phyloP scores from a whole-genome alignment of 495 filamentous ascomycete genomes.

The Neurospora sp. region DNA sequence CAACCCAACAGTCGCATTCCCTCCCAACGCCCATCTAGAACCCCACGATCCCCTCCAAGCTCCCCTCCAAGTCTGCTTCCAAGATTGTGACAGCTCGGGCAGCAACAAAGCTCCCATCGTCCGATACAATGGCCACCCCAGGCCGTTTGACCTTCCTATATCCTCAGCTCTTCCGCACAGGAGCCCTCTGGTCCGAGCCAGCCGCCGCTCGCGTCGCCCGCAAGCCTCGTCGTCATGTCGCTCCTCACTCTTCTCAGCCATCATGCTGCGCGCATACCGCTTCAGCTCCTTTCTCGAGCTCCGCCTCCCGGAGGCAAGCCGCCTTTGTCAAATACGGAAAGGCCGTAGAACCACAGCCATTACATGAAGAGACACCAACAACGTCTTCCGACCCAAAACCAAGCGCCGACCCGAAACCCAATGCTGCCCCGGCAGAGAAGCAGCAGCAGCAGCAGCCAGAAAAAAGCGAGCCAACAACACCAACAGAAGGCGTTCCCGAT shows the following conservation, averaged over 20 bases:
- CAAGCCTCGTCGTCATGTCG: constrained; percentile 12
- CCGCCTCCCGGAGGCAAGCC: constrained; percentile 21
- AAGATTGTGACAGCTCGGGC: background rate
- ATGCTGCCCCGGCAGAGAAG: constrained; percentile 11
- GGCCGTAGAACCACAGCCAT: constrained; percentile 45
- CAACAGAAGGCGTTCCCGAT: background rate
- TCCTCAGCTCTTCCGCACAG: constrained; percentile 50
- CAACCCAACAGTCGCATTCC: background rate
- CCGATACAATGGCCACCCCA: constrained; percentile 46
- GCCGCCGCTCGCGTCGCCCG: constrained; percentile 13
- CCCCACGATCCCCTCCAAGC: background rate
- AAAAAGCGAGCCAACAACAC: constrained; percentile 3
- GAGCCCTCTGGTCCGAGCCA: constrained; percentile 27
- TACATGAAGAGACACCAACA: background rate
- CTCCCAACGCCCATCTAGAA: background rate
- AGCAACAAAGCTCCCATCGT: background rate
- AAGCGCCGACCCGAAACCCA: constrained; percentile 2
- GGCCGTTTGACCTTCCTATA: constrained; percentile 65
- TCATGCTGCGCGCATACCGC: constrained; percentile 16
- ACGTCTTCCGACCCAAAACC: background rate
- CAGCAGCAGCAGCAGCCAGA: constrained; percentile 5
- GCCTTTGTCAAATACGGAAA: constrained; percentile 44
- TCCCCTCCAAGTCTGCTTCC: background rate
- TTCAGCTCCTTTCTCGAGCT: constrained; percentile 18
- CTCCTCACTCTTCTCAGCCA: constrained; percentile 1